Conservation (phyloP, 768 basidiomycete genomes). For the Russula vinacea region DNA sequence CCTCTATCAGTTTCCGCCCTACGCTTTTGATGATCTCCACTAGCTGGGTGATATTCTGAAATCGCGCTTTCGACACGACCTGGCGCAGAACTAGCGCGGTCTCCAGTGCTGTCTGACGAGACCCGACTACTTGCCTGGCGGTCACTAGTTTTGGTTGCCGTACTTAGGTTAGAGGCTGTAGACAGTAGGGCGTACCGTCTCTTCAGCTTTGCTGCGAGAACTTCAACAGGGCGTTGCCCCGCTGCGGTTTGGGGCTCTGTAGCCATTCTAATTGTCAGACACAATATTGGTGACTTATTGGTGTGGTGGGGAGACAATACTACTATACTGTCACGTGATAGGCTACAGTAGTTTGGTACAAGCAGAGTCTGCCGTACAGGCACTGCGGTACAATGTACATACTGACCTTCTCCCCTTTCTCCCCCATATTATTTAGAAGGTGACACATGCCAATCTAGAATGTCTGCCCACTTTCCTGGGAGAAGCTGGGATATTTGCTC, state of each 20-base stretch:
- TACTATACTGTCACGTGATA: conserved; percentile 11
- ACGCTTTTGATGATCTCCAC: conserved; percentile 73
- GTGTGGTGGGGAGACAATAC: not conserved
- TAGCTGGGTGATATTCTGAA: conserved; percentile 83
- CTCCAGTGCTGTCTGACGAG: conserved; percentile 83
- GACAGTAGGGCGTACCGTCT: conserved; percentile 54
- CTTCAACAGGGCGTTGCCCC: conserved; percentile 61
- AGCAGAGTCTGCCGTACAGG: not conserved
- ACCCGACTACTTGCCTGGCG: conserved; percentile 84
- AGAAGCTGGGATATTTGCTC: conserved; percentile 92
- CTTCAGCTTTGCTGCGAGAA: conserved; percentile 63
- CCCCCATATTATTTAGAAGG: conserved; percentile 24
- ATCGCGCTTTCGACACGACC: conserved; percentile 82
- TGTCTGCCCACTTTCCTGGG: conserved; percentile 91
- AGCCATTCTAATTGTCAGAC: conserved; percentile 38
- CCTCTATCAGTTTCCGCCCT: conserved; percentile 78
- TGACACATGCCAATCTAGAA: conserved; percentile 86
- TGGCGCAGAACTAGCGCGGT: conserved; percentile 85
- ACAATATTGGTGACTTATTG: too few species aligned
- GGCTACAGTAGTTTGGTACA: too few species aligned
- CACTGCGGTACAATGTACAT: not conserved
- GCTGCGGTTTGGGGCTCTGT: conserved; percentile 41
- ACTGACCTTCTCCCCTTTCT: not conserved
- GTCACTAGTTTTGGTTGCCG: conserved; percentile 26
- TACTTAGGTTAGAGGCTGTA: conserved; percentile 10